Evolutionary conservation across 169 alveolate genomes (phyloP).

Genomic region (Plasmodium falciparum): DNA sequence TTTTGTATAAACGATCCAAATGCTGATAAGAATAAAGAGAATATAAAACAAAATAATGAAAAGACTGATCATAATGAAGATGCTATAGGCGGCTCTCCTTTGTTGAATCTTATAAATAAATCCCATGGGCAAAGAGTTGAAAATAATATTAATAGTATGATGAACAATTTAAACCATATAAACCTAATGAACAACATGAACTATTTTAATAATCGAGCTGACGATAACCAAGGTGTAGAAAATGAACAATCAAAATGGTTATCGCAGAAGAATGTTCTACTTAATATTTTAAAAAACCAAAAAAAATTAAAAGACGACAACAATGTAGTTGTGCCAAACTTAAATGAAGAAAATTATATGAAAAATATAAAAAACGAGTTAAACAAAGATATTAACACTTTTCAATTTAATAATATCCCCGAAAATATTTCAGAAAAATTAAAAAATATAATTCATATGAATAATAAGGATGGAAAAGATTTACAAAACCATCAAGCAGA

Average conservation of each 20-base stretch:
- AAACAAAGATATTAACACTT: conserved; percentile 32
- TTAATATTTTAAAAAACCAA: conserved; percentile 19
- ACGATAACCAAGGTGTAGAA: background rate
- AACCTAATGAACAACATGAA: no score
- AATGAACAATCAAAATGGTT: background rate
- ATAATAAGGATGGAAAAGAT: no score
- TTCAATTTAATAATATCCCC: conserved; percentile 5
- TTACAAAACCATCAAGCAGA: conserved; percentile 5
- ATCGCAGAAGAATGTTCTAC: conserved; percentile 11
- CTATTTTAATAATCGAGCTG: no score
- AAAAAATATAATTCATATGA: no score
- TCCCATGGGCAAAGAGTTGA: conserved; percentile 1
- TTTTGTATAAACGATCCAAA: background rate
- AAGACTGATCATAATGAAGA: background rate
- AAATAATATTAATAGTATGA: background rate
- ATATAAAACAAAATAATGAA: no score
- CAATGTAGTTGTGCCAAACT: background rate
- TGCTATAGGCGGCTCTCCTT: conserved; percentile 19
- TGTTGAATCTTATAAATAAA: conserved; percentile 21
- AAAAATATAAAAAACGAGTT: background rate
- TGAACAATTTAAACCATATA: background rate
- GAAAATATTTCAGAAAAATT: no score
- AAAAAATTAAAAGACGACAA: conserved; percentile 10
- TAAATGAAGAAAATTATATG: conserved; percentile 6
- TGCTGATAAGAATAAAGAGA: background rate